Percentiles rank a stretch among this genome's conserved stretches.
Evolutionary conservation across 108 stramenopile species (phyloP).

Genomic region (Cyclostephanos invisitatus): DNA sequence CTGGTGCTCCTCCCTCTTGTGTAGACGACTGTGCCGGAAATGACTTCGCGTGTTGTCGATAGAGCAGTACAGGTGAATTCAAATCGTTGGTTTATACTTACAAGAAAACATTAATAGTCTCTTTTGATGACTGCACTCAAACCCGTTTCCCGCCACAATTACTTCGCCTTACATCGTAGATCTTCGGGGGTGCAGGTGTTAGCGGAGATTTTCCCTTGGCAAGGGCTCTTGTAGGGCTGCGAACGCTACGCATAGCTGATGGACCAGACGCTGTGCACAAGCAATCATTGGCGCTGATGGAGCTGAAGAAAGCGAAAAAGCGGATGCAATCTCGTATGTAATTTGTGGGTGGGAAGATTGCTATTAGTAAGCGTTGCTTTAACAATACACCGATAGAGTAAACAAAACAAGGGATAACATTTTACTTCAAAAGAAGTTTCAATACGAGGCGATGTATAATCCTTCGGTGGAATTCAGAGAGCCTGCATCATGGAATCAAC

Average conservation of each 20-base stretch:
- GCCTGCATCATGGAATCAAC: too few species aligned
- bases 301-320: conserved; percentile 25
- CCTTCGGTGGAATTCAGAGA: too few species aligned
- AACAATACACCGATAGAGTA: too few species aligned
- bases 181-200: conserved; percentile 92
- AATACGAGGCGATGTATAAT: too few species aligned
- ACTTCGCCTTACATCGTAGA: conserved; percentile 39
- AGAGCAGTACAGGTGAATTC: conserved; percentile 78
- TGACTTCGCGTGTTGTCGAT: conserved; percentile 81
- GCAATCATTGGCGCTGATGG: conserved; percentile 68
- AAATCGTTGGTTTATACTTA: background rate
- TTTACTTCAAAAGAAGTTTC: too few species aligned
- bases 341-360: background rate
- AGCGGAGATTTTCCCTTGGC: conserved; percentile 79
- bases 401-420: too few species aligned
- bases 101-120: background rate
- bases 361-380: too few species aligned
- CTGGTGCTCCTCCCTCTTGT: too few species aligned
- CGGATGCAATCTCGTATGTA: conserved; percentile 14
- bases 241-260: conserved; percentile 92
- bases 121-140: conserved; percentile 7
- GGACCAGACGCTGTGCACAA: conserved; percentile 97
- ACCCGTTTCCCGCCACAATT: conserved; percentile 18
- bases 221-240: conserved; percentile 73
- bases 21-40: conserved; percentile 65